Evolutionary conservation across 495 filamentous ascomycete genomes (phyloP), one percentile per base, ranked within the genome.

Genomic region (Entonaema liquescens): DNA sequence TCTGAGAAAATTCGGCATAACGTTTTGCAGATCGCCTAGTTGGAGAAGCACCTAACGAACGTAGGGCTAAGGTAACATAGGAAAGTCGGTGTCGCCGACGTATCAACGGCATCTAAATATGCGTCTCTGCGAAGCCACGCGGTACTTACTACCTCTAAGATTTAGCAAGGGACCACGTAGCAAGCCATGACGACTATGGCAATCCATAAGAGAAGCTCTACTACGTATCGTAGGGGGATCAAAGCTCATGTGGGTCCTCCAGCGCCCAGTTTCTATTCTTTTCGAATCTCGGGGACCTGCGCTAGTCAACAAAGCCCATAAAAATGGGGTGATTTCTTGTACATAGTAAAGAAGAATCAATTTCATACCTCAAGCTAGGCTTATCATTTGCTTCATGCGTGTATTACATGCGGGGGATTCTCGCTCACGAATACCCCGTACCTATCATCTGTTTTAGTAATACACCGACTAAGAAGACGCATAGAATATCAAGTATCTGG

Each of bases 241-340:
- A 59, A 33, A 67, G 71, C 71, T 73, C 29, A 44, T 65, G 66
- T 69, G 70, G 70, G 58, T 54, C 65, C 54, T 26, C 12, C 40
- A 38, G 17, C 38, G 52, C 53, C 58, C 50, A 61, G 44, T 67
- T 65, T 62, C 65, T 68, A 68, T 64, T 52, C 36, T 59, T 68
- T 63, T 74, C 63, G 67, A 74, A 67, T 70, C 71, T 74, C 67
- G 67, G 71, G 71, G 63, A 70, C 66, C 67, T 70, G 71, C 71
- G 25, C 66, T 74, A 74, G 71, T 61, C 56, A 53, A 40, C 25
- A 8, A 59, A 67, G 25, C 59, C 71, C 67, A 62, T 67, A 74
- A 63, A 67, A 70, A 74, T 74, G 71, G 71, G 67, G 71, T 74
- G 71, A 74, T 70, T 67, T 70, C 59, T 62, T 40, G 59, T 61